Conservation (phyloP, 1,139 yeast species). For the Eremothecium sinecaudum region DNA sequence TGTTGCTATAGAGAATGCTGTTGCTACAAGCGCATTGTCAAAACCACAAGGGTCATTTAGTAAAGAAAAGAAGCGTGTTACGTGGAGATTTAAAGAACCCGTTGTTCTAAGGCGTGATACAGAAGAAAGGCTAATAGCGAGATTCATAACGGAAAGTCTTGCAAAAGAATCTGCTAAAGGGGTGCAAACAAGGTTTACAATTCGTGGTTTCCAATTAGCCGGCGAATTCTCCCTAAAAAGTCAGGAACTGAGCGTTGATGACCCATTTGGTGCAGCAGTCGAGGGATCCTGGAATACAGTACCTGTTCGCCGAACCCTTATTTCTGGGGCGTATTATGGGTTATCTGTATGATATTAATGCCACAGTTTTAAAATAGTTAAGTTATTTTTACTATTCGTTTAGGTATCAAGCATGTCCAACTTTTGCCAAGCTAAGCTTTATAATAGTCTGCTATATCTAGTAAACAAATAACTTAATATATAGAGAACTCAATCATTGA, state of each 20-base stretch:
- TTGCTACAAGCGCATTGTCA: constrained; percentile 63
- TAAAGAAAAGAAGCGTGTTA: constrained; percentile 71
- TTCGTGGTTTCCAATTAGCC: constrained; percentile 22
- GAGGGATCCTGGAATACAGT: constrained; percentile 28
- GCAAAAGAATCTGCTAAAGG: constrained; percentile 66
- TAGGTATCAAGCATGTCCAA: no score
- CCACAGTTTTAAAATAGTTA: no score
- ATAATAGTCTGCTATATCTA: no score
- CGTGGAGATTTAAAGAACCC: constrained; percentile 63
- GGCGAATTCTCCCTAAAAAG: constrained; percentile 20
- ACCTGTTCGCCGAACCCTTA: constrained; percentile 28
- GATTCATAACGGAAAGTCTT: constrained; percentile 54
- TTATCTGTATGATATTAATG: constrained; percentile 17
- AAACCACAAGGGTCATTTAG: constrained; percentile 87
- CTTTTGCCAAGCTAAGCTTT: no score
- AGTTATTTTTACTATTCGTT: no score
- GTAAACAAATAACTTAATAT: no score
- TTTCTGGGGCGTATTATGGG: constrained; percentile 33
- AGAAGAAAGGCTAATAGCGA: constrained; percentile 59
- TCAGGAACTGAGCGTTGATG: constrained; percentile 31
- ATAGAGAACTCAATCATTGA: no score
- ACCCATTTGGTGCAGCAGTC: constrained; percentile 30
- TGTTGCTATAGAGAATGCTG: constrained; percentile 47
- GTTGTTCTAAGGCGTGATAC: constrained; percentile 30
- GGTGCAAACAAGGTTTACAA: constrained; percentile 53